Base-by-base conservation (phyloP, 108 stramenopile species). In the Tribonema minus region DNA sequence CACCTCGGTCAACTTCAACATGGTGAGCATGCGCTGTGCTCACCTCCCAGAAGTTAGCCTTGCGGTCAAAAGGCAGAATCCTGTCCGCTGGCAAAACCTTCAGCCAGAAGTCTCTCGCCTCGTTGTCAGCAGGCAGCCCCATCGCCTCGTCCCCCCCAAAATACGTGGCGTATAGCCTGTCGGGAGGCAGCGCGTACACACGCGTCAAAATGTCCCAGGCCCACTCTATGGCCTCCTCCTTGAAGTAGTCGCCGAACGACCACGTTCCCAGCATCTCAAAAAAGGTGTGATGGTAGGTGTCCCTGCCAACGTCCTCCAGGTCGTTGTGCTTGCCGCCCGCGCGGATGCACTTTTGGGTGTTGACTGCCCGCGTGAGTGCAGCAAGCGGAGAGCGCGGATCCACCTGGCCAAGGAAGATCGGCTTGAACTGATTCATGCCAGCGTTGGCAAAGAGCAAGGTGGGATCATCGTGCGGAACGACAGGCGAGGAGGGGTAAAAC, bases 401-500 rank as follows among this genome's bases (percentile, higher is more conserved):
- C 23, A 79, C 82, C 70, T 84, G 84, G 26, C 86, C 86, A 46
- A 87, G 15, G 68, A 87, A 87, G 28, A 87, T 85, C 25, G 86
- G 82, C 72, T 87, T 85, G 64, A 85, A 87, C 70, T 87, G 86
- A 61, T 87, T 87, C 86, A 87, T 87, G 32, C 86, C 86, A 5
- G 86, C 86, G 41, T 87, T 87, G 64, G 86, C 83, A 40, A 87
- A 87, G 27, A 87, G 79, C 15, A 87, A 74, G 9, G 86, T 81
- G 6, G 85, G 85, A 39, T 87, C 86, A 37, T 83, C 38, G 32
- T 80, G 64, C 15, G 86, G 86, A 7, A 87, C 86, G 27, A 85
- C 84, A 3, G 86, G 86, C 70, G 86, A 88, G 67, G 92, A 93
- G 30, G 85, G 84, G 92, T 90, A 95, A 83, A 91, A 81, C 9